Percentiles rank a stretch among this genome's conserved stretches.
phyloP scores from a whole-genome alignment of 352 stramenopile genomes.

The Blastocystis sp. region DNA sequence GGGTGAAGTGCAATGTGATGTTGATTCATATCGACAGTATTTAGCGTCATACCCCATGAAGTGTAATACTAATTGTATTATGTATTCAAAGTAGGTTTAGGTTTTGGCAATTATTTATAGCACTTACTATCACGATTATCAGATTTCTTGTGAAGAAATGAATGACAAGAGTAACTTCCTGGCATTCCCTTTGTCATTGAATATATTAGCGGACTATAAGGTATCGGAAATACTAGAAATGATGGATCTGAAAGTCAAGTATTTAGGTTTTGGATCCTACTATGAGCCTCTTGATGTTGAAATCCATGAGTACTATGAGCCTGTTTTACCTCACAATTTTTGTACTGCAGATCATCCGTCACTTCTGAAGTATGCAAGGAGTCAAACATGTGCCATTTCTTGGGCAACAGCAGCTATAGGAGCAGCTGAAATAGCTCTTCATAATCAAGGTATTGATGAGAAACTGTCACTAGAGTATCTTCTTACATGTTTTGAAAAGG shows the following conservation, averaged over 20 bases:
- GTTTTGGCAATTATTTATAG: background rate
- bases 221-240: background rate
- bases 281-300: background rate
- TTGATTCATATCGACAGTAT: background rate
- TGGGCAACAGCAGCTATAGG: background rate
- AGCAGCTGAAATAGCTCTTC: background rate
- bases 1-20: background rate
- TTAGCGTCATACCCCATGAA: background rate
- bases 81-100: background rate
- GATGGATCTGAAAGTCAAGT: constrained; percentile 24
- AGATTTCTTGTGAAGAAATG: background rate
- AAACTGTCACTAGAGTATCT: background rate
- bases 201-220: background rate
- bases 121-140: background rate
- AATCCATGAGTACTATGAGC: background rate
- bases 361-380: background rate
- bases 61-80: background rate
- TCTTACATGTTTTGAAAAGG: background rate
- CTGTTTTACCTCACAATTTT: no score
- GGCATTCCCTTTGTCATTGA: background rate
- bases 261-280: background rate
- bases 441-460: background rate
- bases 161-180: background rate
- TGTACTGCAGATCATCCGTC: background rate
- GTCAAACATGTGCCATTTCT: background rate